phyloP scores from a whole-genome alignment of 805 yeast species.

The Martiniozyma abietophila region DNA sequence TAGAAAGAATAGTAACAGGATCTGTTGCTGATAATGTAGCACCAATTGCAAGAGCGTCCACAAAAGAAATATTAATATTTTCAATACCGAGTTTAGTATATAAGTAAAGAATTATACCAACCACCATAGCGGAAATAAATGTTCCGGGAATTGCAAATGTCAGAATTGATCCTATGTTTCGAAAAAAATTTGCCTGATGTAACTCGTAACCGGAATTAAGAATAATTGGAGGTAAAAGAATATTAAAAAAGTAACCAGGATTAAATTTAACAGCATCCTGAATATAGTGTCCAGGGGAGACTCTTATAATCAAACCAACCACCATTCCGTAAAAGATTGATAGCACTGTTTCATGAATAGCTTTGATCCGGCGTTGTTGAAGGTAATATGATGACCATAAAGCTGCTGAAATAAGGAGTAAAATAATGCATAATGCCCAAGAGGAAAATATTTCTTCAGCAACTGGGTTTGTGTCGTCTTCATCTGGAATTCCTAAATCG shows the following conservation, averaged over 20 bases:
- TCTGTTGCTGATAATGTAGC: constrained; percentile 98
- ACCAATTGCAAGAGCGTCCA: constrained; percentile 96
- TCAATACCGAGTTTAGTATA: constrained; percentile 93
- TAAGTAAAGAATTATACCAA: constrained; percentile 77
- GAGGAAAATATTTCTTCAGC: constrained; percentile 93
- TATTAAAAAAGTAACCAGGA: constrained; percentile 87
- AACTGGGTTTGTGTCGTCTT: constrained; percentile 68
- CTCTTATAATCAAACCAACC: constrained; percentile 83
- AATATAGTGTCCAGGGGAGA: constrained; percentile 93
- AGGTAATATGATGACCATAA: constrained; percentile 92
- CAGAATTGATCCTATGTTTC: constrained; percentile 82
- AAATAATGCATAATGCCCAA: constrained; percentile 89
- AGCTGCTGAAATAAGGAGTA: constrained; percentile 75
- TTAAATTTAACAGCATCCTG: constrained; percentile 96
- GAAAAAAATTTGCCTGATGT: constrained; percentile 90
- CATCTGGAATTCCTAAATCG: constrained; percentile 39
- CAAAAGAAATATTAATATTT: constrained; percentile 79
- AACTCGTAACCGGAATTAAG: constrained; percentile 93
- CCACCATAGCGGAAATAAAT: constrained; percentile 78
- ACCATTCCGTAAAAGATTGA: constrained; percentile 96
- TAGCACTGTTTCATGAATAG: constrained; percentile 94
- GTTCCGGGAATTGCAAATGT: constrained; percentile 98
- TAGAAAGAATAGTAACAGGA: constrained; percentile 93
- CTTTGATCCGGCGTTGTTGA: constrained; percentile 84
- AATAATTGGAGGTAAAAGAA: constrained; percentile 91